Evolutionary conservation across 2,329 filamentous ascomycete species (phyloP), one percentile per base, ranked within the genome.

Genomic region (Geoglossum cookeanum): DNA sequence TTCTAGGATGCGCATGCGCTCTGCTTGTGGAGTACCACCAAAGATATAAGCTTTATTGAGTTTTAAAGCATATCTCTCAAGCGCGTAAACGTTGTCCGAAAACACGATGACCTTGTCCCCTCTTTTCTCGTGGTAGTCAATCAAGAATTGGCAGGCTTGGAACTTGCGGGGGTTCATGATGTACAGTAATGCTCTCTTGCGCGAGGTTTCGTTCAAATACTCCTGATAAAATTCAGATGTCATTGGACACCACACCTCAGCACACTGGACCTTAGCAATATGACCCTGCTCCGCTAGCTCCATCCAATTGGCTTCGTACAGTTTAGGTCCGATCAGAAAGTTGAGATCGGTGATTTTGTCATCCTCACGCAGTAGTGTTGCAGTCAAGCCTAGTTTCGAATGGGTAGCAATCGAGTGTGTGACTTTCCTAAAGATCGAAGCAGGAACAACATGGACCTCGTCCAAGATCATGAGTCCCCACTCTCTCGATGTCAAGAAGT

Each of bases 261-360:
- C 92, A 69, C 92, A 98, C 69, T 98, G 92, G 1, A 98, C 92
- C 63, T 88, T 85, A 39, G 92, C 92, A 68, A 98, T 98, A 67
- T 96, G 90, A 0, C 92, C 92, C 70, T 96, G 89, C 65, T 96
- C 87, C 0, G 91, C 92, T 45, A 98, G 78, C 69, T 98, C 92
- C 83, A 97, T 95, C 92, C 92, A 98, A 68, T 98, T 98, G 32
- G 92, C 92, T 70, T 98, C 92, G 67, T 95, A 98, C 0, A 98
- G 75, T 69, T 98, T 98, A 0, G 92, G 92, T 0, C 92, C 92
- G 65, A 98, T 97, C 59, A 98, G 73, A 67, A 97, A 98, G 69
- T 98, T 98, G 51, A 98, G 72, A 74, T 97, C 90, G 30, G 87
- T 87, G 67, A 98, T 98, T 73, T 97, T 97, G 75, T 98, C 91